Conservation (phyloP, 306 rosid species). For the Delonix regia region DNA sequence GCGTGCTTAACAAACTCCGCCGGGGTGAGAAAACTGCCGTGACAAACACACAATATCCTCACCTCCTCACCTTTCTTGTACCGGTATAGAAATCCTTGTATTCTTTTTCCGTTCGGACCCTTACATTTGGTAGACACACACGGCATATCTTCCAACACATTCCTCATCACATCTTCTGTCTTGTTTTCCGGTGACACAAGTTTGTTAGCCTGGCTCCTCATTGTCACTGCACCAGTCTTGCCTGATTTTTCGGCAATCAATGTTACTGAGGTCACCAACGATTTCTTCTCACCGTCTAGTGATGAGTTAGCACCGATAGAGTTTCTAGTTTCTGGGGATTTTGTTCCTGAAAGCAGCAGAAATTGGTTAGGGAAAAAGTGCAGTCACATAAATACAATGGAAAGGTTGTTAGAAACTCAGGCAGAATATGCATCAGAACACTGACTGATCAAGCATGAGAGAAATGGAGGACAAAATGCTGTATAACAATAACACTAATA, state of each 20-base stretch:
- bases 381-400: neutral
- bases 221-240: neutral
- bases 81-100: conserved; percentile 6
- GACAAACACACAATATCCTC: conserved; percentile 61
- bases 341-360: neutral
- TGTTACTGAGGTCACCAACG: neutral
- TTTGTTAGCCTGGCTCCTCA: neutral
- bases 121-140: conserved; percentile 50
- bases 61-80: conserved; percentile 33
- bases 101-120: conserved; percentile 29
- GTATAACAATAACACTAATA: neutral
- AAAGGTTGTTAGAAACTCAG: neutral
- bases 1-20: neutral
- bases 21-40: conserved; percentile 49
- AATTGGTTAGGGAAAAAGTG: neutral
- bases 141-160: conserved; percentile 58
- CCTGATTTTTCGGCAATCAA: neutral
- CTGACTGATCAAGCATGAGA: neutral
- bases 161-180: conserved; percentile 28
- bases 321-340: neutral
- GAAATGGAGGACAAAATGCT: neutral
- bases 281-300: neutral
- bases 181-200: neutral
- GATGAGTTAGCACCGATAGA: neutral
- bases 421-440: neutral